phyloP scores from a whole-genome alignment of 805 yeast genomes.

The Metschnikowia baotianmanensis region DNA sequence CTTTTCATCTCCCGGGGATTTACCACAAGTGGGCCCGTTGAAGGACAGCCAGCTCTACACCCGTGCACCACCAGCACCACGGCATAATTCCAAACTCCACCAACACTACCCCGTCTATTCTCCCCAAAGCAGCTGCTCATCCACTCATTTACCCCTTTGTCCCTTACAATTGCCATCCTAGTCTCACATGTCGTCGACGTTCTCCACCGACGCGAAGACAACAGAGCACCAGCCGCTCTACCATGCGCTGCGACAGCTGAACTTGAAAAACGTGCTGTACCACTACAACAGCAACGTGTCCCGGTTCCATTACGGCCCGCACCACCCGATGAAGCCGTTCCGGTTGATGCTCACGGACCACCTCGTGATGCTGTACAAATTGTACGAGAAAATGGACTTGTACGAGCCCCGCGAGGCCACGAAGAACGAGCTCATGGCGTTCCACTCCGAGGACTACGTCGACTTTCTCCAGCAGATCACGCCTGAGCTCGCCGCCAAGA shows the following conservation, averaged over 20 bases:
- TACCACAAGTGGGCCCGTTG: too few relatives aligned
- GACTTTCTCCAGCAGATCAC: slow-evolving; percentile 73
- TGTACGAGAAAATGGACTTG: slow-evolving; percentile 87
- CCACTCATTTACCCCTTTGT: neutral
- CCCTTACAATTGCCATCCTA: neutral
- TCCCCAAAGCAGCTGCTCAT: too few relatives aligned
- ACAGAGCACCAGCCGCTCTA: slow-evolving; percentile 33
- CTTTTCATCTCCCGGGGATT: too few relatives aligned
- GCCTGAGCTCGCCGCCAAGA: slow-evolving; percentile 66
- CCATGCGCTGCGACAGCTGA: slow-evolving; percentile 20
- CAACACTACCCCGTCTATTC: too few relatives aligned
- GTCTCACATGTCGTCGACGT: slow-evolving; percentile 26
- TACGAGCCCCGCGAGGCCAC: slow-evolving; percentile 84
- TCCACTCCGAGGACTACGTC: slow-evolving; percentile 86
- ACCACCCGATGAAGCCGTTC: slow-evolving; percentile 99
- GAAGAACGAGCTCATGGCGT: slow-evolving; percentile 69
- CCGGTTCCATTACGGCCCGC: slow-evolving; percentile 84
- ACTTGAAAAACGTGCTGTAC: slow-evolving; percentile 60
- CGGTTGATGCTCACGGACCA: slow-evolving; percentile 92
- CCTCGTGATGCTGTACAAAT: slow-evolving; percentile 76
- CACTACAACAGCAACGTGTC: slow-evolving; percentile 83
- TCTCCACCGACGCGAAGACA: slow-evolving; percentile 35
- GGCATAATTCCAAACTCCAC: too few relatives aligned
- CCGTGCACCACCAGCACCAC: too few relatives aligned
- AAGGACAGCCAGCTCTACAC: too few relatives aligned